Percentiles rank a stretch among this genome's conserved stretches.
Evolutionary conservation across 2,329 filamentous ascomycete genomes (phyloP).

Genomic region (Colletotrichum viniferum): DNA sequence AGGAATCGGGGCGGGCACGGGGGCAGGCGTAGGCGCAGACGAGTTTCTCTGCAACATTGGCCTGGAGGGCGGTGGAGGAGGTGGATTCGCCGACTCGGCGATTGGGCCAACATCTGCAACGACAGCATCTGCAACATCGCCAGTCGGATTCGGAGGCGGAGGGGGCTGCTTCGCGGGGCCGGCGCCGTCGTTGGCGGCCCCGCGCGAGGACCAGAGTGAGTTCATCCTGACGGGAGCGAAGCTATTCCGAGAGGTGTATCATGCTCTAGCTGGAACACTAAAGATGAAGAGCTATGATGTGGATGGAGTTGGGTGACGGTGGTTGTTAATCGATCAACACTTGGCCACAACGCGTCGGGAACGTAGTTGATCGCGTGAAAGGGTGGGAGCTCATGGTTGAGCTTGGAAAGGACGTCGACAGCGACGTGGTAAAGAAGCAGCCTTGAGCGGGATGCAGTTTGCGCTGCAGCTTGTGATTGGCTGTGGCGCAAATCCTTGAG

Average conservation of each 20-base stretch:
- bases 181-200: conserved; percentile 35
- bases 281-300: not conserved
- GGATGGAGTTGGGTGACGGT: not conserved
- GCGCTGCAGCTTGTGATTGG: conserved; percentile 18
- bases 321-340: not conserved
- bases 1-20: conserved; percentile 21
- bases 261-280: not conserved
- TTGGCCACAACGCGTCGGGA: not conserved
- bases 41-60: conserved; percentile 29
- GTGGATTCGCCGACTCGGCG: conserved; percentile 37
- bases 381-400: not conserved
- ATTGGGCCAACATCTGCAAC: conserved; percentile 37
- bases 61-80: conserved; percentile 35
- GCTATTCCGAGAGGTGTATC: not conserved
- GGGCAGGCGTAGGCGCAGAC: conserved; percentile 24
- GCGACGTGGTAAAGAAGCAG: conserved; percentile 4
- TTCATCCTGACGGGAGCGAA: conserved; percentile 42
- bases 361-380: not conserved
- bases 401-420: not conserved
- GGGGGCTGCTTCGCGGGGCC: conserved; percentile 19
- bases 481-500: not conserved
- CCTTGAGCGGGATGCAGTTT: conserved; percentile 18
- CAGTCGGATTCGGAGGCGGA: conserved; percentile 30
- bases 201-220: conserved; percentile 44
- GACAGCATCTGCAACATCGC: conserved; percentile 48